phyloP scores from a whole-genome alignment of 257 asterid species.

The Penstemon davidsonii region DNA sequence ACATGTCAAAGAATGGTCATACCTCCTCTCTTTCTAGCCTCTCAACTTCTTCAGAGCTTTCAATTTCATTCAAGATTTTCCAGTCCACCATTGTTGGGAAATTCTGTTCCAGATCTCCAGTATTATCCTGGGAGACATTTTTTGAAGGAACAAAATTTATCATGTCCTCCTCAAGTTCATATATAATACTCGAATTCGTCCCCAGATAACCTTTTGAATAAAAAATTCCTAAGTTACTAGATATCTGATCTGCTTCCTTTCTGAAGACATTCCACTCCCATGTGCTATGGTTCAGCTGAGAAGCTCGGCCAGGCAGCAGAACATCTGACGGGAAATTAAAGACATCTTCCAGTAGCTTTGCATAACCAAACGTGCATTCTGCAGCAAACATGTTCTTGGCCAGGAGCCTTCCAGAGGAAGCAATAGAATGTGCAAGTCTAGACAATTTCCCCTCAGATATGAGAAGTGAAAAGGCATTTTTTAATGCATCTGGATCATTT shows the following conservation, averaged over 20 bases:
- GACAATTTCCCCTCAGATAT: conserved; percentile 68
- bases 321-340: conserved; percentile 90
- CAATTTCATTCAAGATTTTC: conserved; percentile 75
- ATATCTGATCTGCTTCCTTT: conserved; percentile 50
- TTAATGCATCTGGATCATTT: conserved; percentile 63
- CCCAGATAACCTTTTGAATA: conserved; percentile 39
- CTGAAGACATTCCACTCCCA: conserved; percentile 83
- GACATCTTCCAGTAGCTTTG: conserved; percentile 68
- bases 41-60: conserved; percentile 85
- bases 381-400: conserved; percentile 86
- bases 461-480: conserved; percentile 64
- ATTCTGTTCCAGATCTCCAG: conserved; percentile 47
- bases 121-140: conserved; percentile 42
- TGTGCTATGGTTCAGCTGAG: conserved; percentile 53
- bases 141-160: conserved; percentile 36
- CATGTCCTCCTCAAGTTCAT: conserved; percentile 68
- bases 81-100: conserved; percentile 71
- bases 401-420: conserved; percentile 71
- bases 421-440: conserved; percentile 63
- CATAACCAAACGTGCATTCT: conserved; percentile 67
- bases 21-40: conserved; percentile 89
- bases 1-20: conserved; percentile 28
- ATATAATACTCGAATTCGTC: conserved; percentile 55
- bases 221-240: conserved; percentile 34
- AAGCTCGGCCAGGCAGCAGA: conserved; percentile 59